Evolutionary conservation across 1,284 basidiomycete species (phyloP).

Genomic region (Rhodotorula sp.): DNA sequence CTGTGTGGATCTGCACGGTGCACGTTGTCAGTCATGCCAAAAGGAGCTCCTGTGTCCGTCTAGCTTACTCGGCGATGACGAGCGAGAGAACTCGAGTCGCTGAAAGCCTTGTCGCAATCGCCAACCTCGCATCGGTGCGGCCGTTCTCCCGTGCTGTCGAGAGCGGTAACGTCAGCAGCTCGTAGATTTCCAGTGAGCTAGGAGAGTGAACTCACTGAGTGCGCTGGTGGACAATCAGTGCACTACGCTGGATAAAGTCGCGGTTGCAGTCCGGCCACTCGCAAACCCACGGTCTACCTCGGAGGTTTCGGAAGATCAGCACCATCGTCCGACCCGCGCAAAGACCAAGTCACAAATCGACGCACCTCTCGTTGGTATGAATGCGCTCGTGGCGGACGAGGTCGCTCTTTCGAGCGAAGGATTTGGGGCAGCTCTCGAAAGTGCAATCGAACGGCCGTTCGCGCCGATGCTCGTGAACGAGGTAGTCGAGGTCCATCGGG

Average conservation of each 20-base stretch:
- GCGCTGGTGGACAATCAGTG: slow-evolving; percentile 46
- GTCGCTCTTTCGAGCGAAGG: slow-evolving; percentile 54
- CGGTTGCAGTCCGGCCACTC: slow-evolving; percentile 34
- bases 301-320: background rate
- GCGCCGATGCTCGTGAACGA: background rate
- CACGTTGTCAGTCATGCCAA: background rate
- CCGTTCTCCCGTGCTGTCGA: slow-evolving; percentile 55
- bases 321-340: background rate
- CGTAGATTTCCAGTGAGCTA: background rate
- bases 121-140: slow-evolving; percentile 55
- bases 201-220: slow-evolving; percentile 34
- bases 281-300: slow-evolving; percentile 48
- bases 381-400: slow-evolving; percentile 54
- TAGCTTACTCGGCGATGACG: slow-evolving; percentile 53
- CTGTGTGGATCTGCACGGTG: slow-evolving; percentile 43
- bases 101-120: slow-evolving; percentile 54
- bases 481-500: background rate
- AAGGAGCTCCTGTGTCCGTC: background rate
- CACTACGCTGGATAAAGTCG: slow-evolving; percentile 46
- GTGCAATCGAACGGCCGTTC: slow-evolving; percentile 48
- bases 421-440: slow-evolving; percentile 50
- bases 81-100: slow-evolving; percentile 58
- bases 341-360: background rate
- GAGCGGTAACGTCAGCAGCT: slow-evolving; percentile 41
- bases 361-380: slow-evolving; percentile 47